phyloP scores from a whole-genome alignment of 2,329 filamentous ascomycete species.

The Epichloe sp. region DNA sequence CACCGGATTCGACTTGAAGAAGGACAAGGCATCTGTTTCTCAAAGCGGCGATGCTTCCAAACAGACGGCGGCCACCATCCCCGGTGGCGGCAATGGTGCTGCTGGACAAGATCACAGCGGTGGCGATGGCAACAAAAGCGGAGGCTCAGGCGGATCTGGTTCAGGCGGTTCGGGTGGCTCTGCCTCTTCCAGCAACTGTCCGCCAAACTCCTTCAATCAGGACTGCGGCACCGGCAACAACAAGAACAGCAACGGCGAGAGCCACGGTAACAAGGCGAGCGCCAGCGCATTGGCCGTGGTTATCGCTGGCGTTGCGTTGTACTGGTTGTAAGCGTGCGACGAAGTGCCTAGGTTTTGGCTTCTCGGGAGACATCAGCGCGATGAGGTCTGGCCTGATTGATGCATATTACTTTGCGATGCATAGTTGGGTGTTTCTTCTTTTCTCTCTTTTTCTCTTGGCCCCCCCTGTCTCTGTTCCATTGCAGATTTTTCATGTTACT shows the following conservation, averaged over 20 bases:
- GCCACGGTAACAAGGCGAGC: slow-evolving; percentile 17
- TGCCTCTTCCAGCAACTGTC: slow-evolving; percentile 19
- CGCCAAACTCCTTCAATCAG: slow-evolving; percentile 27
- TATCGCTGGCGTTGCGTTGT: slow-evolving; percentile 22
- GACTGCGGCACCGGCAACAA: slow-evolving; percentile 17
- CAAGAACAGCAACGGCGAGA: slow-evolving; percentile 18
- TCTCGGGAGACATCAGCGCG: no score
- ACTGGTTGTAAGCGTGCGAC: slow-evolving; percentile 17
- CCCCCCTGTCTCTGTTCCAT: background rate
- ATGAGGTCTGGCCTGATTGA: no score
- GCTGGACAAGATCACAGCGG: slow-evolving; percentile 13
- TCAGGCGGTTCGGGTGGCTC: slow-evolving; percentile 11
- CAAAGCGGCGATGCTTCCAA: slow-evolving; percentile 10
- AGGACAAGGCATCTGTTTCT: slow-evolving; percentile 19
- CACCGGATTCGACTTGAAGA: slow-evolving; percentile 64
- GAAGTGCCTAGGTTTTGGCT: no score
- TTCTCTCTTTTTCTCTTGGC: background rate
- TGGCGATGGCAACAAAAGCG: slow-evolving; percentile 7
- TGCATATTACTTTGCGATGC: no score
- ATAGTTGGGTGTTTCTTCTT: background rate
- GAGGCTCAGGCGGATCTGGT: slow-evolving; percentile 13
- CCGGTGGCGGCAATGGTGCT: slow-evolving; percentile 16
- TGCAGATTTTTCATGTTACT: no score
- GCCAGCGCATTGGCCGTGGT: slow-evolving; percentile 25
- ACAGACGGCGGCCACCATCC: slow-evolving; percentile 16